Base-by-base conservation (phyloP, 768 basidiomycete species). In the Mycena crocata region DNA sequence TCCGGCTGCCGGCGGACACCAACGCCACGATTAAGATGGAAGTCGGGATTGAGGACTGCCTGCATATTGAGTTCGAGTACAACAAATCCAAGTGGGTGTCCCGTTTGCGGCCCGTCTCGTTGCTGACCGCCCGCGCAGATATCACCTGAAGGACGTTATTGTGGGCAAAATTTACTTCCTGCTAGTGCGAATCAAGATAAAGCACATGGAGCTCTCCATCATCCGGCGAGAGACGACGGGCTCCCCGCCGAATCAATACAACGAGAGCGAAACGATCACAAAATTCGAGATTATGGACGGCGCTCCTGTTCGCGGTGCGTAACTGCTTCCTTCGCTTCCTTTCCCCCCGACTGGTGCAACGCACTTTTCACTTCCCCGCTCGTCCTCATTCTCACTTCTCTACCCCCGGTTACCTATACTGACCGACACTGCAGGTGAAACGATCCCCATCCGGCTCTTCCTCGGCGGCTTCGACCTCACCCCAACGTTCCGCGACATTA, bases 251-350 rank as follows among this genome's bases (percentile, higher is more conserved):
- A 99, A 99, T 74, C 96, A 96, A 80, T 99, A 99, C 79, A 99
- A 98, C 77, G 97, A 99, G 79, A 95, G 93, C 73, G 96, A 99
- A 77, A 99, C 96, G 10, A 98, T 99, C 73, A 99, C 98, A 12
- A 99, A 99, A 80, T 99, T 98, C 75, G 98, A 99, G 80, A 98
- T 98, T 71, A 98, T 98, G 96, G 96, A 99, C 77, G 96, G 96
- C 3, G 95, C 96, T 9, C 97, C 97, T 2, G 95, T 98, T n/a
- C 86, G 95, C 83, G 95, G 94, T 93, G 68, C 50, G 84, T 76
- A 23, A 14, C 30, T 40, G 12, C 32, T 28, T 31, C 8, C 28
- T 10, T 24, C 15, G 12, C 8, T 28, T 32, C 15, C 35, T 15
- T 6, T n/a, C 9, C 31, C 15, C 32, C 8, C 31, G 8, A 4